A percentile compares a stretch with the other conserved stretches of the same genome.
These are phyloP conservation scores for Suillus luteus DNA, from an alignment of 768 basidiomycete species.

Conservation along the genomic window DNA sequence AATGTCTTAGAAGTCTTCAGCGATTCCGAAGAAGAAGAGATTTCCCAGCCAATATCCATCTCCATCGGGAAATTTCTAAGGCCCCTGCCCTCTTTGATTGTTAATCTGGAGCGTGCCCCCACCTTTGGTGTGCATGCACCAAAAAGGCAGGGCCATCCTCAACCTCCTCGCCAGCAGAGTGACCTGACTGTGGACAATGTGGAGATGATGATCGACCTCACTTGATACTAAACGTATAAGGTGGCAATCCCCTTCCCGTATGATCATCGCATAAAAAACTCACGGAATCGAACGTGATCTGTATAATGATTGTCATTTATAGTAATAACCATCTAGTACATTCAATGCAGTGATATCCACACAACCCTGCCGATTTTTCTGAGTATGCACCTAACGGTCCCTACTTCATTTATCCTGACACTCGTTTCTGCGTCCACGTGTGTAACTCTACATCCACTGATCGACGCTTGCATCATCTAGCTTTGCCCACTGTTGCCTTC, in stretches of 20 bases:
- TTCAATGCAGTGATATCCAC: neutral
- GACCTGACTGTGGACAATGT: neutral
- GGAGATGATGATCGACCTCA: slow-evolving; percentile 9
- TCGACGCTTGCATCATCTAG: slow-evolving; percentile 29
- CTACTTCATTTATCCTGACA: slow-evolving; percentile 23
- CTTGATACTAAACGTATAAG: neutral
- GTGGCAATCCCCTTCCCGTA: neutral
- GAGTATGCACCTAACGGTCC: neutral
- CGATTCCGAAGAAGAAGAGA: slow-evolving; percentile 8
- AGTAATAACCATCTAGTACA: neutral
- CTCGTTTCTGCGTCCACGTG: slow-evolving; percentile 22
- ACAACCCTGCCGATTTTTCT: neutral
- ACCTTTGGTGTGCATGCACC: neutral
- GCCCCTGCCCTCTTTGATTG: neutral
- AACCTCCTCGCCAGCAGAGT: slow-evolving; percentile 2
- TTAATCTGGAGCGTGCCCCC: neutral
- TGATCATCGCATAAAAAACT: neutral
- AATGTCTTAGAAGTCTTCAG: slow-evolving; percentile 1
- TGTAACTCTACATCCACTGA: slow-evolving; percentile 28
- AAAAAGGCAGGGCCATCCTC: neutral
- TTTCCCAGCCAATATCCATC: slow-evolving; percentile 5
- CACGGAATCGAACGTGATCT: neutral
- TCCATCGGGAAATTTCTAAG: neutral
- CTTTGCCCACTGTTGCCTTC: slow-evolving; percentile 9
- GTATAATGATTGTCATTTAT: neutral